Evolutionary conservation across 129 eudicot genomes (phyloP), one percentile per base, ranked within the genome.

Genomic region (Flaveria ramosissima): DNA sequence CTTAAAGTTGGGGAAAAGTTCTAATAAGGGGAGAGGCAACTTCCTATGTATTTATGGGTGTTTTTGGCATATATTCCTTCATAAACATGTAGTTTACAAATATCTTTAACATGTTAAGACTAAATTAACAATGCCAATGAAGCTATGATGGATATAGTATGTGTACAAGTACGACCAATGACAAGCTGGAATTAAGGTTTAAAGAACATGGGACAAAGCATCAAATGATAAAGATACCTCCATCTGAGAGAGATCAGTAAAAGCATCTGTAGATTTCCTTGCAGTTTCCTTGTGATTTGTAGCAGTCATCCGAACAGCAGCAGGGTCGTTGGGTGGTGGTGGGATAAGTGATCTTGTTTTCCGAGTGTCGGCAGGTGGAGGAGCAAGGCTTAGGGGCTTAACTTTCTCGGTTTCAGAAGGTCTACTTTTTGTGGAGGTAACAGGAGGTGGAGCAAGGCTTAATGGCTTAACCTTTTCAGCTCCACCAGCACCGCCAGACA

Each of bases 291-390:
- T 81, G 30, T 87, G 72, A 72, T 30, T 74, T n/a, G 86, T 21
- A 65, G 97, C 79, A 52, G 90, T 70, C 73, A 81, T 87, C 71
- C 94, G 78, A 71, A 84, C 85, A 85, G 85, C 89, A 80, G 83
- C 97, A 71, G 97, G 89, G 81, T 92, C 97, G 67, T 95, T 95
- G 76, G 99, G 99, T 68, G 99, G 99, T 32, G 99, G 99, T 21
- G 97, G 99, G 75, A 95, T 90, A 23, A 93, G 88, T 57, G 96
- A 79, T 77, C 96, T 88, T 24, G 86, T 88, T 82, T 95, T 95
- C 14, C 76, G 81, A 3, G 89, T 71, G 47, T 80, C 90, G 64
- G 61, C 75, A 56, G 98, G 97, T 11, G 99, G 97, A 19, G 99
- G 91, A 47, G 89, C 92, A 85, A 95, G 94, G 69, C 87, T 68